Base-by-base conservation (phyloP, 2,329 filamentous ascomycete genomes). In the Penicillium sp. region DNA sequence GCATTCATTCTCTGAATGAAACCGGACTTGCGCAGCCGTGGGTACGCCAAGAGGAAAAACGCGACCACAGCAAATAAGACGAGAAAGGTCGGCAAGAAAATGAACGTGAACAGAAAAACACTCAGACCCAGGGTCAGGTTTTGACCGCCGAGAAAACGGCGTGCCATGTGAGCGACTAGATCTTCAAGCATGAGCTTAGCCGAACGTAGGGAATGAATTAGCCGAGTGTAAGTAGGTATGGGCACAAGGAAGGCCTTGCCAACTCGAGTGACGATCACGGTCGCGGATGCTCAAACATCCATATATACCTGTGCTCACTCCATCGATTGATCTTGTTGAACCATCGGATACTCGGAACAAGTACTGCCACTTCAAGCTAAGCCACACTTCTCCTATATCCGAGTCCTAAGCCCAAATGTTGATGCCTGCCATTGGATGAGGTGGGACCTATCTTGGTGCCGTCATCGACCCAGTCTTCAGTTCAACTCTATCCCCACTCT, bases 61-160 rank as follows among this genome's bases (percentile, higher is more conserved):
- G 64, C 49, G 2, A 71, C 50, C 9, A 71, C 69, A 1, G 65
- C 68, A 16, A 69, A 44, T 2, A 71, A 53, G 8, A 70, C 56
- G 6, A 71, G 49, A 24, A 71, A 57, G 1, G 69, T 71, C 5
- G 69, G 69, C 5, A 71, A 47, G n/a, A 70, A 66, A 62, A 69
- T 67, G 39, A 70, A 71, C 12, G 61, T 64, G 24, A 71, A 71
- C 13, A 71, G 60, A 18, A 71, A 56, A 1, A 69, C 12, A 26
- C 67, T 70, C 33, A 71, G 39, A 15, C 67, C 68, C 24, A 70
- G 54, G 31, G 65, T 64, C 38, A 63, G 31, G 43, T 60, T 61
- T 28, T 67, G 66, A 18, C 61, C 62, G 36, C 54, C 62, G 33
- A 68, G 57, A 21, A 69, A 51, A 15, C 60, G 64, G 31, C 65